Percentiles rank a stretch among this genome's conserved stretches.
phyloP scores from a whole-genome alignment of 129 eudicot genomes.

The Helianthus tuberosus region DNA sequence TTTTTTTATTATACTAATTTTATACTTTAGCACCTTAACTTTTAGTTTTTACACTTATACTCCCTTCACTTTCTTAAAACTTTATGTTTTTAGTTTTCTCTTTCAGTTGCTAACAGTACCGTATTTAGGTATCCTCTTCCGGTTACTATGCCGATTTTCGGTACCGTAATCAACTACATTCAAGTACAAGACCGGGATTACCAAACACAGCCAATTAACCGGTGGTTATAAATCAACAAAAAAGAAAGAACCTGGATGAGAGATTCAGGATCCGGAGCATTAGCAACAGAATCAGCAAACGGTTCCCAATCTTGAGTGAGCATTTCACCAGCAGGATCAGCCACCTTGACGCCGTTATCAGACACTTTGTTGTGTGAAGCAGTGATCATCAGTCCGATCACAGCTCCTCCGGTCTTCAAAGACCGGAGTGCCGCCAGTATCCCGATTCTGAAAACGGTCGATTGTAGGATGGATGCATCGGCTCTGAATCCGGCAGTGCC shows the following conservation, averaged over 20 bases:
- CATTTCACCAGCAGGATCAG: slow-evolving; percentile 93
- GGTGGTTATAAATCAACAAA: not conserved
- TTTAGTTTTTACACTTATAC: too few relatives aligned
- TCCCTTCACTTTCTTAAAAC: too few relatives aligned
- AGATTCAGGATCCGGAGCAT: slow-evolving; percentile 55
- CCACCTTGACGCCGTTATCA: slow-evolving; percentile 86
- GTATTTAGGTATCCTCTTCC: too few relatives aligned
- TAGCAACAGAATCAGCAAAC: slow-evolving; percentile 81
- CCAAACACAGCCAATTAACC: too few relatives aligned
- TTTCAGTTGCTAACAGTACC: too few relatives aligned
- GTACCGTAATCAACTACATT: too few relatives aligned
- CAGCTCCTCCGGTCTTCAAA: slow-evolving; percentile 48
- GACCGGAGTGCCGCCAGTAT: slow-evolving; percentile 83
- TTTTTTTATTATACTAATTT: too few relatives aligned
- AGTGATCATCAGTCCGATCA: slow-evolving; percentile 87
- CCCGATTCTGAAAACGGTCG: slow-evolving; percentile 78
- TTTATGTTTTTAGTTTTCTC: too few relatives aligned
- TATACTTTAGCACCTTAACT: too few relatives aligned
- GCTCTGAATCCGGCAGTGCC: slow-evolving; percentile 96
- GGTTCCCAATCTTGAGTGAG: slow-evolving; percentile 89
- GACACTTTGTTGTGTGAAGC: slow-evolving; percentile 85
- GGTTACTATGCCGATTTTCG: too few relatives aligned
- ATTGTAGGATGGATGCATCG: slow-evolving; percentile 64
- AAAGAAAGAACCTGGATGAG: slow-evolving; percentile 52
- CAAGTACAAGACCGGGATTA: too few relatives aligned